Conservation (phyloP, 768 basidiomycete species). For the Suillus hirtellus region DNA sequence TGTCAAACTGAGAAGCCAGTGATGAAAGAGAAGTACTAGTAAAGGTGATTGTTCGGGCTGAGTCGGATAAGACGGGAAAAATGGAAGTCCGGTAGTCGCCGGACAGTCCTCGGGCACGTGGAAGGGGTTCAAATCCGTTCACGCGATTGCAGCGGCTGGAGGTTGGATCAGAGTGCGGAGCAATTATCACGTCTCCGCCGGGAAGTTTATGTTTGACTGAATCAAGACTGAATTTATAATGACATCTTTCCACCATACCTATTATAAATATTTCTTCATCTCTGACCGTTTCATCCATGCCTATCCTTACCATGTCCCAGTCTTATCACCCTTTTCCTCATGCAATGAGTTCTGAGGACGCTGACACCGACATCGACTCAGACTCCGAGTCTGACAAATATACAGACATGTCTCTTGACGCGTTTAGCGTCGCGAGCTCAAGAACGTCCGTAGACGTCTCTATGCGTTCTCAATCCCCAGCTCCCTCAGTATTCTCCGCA, state of each 20-base stretch:
- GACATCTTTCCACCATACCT: neutral
- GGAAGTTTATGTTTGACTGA: constrained; percentile 16
- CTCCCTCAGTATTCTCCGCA: constrained; percentile 68
- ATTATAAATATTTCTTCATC: constrained; percentile 9
- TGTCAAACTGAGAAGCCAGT: neutral
- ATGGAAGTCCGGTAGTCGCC: constrained; percentile 12
- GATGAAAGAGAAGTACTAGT: constrained; percentile 5
- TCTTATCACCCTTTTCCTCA: constrained; percentile 11
- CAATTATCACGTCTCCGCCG: constrained; percentile 35
- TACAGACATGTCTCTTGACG: constrained; percentile 43
- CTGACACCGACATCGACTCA: constrained; percentile 43
- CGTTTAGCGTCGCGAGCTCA: constrained; percentile 47
- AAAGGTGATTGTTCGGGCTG: neutral
- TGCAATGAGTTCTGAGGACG: constrained; percentile 37
- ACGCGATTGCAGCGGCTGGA: constrained; percentile 29
- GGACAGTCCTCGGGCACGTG: constrained; percentile 25
- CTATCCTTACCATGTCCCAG: constrained; percentile 14
- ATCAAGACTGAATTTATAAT: constrained; percentile 11
- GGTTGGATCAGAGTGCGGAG: constrained; percentile 26
- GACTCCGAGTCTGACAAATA: constrained; percentile 45
- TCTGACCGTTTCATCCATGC: constrained; percentile 15
- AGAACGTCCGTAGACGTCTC: constrained; percentile 59
- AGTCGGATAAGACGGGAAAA: neutral
- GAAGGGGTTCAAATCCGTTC: constrained; percentile 18
- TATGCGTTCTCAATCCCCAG: constrained; percentile 65